Evolutionary conservation across 1,284 basidiomycete genomes (phyloP), one percentile per base, ranked within the genome.

Genomic region (Inonotus hispidus): DNA sequence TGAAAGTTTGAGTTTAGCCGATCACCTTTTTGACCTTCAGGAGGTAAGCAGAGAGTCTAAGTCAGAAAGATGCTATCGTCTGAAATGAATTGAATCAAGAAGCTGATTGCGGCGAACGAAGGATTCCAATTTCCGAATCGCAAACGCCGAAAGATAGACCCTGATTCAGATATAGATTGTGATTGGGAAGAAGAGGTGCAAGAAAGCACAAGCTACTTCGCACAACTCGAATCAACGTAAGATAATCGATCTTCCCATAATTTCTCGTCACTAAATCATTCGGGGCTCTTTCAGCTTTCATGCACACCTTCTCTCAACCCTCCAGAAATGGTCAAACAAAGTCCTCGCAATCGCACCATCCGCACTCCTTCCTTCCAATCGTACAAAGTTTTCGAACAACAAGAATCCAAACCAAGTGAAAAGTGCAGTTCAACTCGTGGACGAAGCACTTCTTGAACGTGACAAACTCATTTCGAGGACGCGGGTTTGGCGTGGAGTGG

Each of bases 321-420:
- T 98, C 19, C 76, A 81, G 53, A 97, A 97, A 75, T 98, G 95
- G 95, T 94, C 91, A 6, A 81, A 88, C 38, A 98, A 97, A 75
- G 90, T 97, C 52, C 91, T 95, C 69, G 90, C 93, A 0, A 93
- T 95, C 4, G 84, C 92, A 0, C 86, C 90, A 6, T 84, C 84
- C 1, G 82, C 83, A 38, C 79, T 97, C 52, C 75, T 91, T 14
- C 85, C 85, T 46, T 83, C 84, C 8, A 87, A 83, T 57, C 79
- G 83, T 14, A 85, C 82, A 61, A 75, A 86, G 3, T 91, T 91
- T 71, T 79, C 77, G 21, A 76, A 77, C 39, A 32, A 32, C 41
- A 79, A 68, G 69, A 72, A 55, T 67, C 73, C 38, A 77, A 82
- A 68, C 71, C 79, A 62, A 67, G 79, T 69, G 55, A 67, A 67